A percentile compares a stretch with the other conserved stretches of the same genome.
Evolutionary conservation across 495 filamentous ascomycete genomes (phyloP).

Genomic region (Penicillium coprophilum): DNA sequence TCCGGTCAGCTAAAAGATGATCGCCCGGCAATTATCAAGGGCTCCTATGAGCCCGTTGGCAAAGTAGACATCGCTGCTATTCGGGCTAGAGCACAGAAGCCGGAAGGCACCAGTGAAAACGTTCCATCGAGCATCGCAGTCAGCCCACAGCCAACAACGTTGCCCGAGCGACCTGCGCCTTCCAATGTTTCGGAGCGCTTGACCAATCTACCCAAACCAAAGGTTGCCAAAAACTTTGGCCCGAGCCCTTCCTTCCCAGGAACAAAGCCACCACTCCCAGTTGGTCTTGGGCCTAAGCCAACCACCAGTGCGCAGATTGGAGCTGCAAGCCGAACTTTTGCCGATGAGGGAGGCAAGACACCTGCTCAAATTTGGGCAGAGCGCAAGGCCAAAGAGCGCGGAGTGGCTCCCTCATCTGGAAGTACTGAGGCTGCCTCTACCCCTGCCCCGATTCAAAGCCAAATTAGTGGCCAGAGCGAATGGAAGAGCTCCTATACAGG

Average conservation of each 20-base stretch:
- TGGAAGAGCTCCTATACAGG: constrained; percentile 91
- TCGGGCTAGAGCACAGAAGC: constrained; percentile 71
- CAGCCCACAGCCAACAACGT: constrained; percentile 49
- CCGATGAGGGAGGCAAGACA: constrained; percentile 91
- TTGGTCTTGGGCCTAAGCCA: constrained; percentile 54
- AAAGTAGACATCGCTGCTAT: constrained; percentile 96
- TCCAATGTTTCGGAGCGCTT: constrained; percentile 75
- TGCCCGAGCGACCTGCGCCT: constrained; percentile 66
- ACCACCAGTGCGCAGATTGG: constrained; percentile 62
- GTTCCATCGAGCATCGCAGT: constrained; percentile 36
- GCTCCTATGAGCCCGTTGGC: constrained; percentile 87
- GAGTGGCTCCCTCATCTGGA: constrained; percentile 40
- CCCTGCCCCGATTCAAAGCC: constrained; percentile 50
- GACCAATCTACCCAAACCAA: constrained; percentile 87
- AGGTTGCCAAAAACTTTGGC: constrained; percentile 84
- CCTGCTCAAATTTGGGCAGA: constrained; percentile 97
- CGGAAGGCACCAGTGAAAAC: constrained; percentile 47
- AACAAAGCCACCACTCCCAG: constrained; percentile 83
- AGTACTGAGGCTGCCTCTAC: constrained; percentile 40
- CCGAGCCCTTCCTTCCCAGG: constrained; percentile 68
- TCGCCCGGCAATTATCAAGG: constrained; percentile 79
- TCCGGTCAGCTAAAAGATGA: constrained; percentile 62
- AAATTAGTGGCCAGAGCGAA: constrained; percentile 67
- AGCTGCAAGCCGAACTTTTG: constrained; percentile 85
- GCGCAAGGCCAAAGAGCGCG: constrained; percentile 82